Conservation (phyloP, 768 basidiomycete species). For the Mycena maculata region DNA sequence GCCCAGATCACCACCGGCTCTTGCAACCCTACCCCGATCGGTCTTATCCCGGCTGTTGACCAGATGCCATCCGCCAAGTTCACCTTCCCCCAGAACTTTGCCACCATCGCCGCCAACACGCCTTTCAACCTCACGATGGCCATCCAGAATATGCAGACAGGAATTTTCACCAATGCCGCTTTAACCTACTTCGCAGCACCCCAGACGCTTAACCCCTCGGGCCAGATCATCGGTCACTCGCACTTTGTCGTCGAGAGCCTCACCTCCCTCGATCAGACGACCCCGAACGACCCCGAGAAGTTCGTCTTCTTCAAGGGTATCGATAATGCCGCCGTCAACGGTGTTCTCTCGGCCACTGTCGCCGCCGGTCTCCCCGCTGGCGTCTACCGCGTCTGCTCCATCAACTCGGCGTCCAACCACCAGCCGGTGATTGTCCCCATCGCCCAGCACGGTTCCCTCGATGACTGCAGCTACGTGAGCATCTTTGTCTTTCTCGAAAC, state of each 20-base stretch:
- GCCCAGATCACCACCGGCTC: slow-evolving; percentile 61
- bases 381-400: slow-evolving; percentile 66
- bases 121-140: slow-evolving; percentile 14
- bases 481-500: too few relatives aligned
- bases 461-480: slow-evolving; percentile 59
- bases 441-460: slow-evolving; percentile 63
- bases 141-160: background rate
- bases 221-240: slow-evolving; percentile 63
- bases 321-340: slow-evolving; percentile 58
- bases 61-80: slow-evolving; percentile 64
- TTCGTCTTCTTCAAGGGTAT: slow-evolving; percentile 77
- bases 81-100: slow-evolving; percentile 20
- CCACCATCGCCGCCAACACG: slow-evolving; percentile 2
- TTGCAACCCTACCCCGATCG: slow-evolving; percentile 69
- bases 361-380: slow-evolving; percentile 65
- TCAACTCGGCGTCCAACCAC: slow-evolving; percentile 63
- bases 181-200: slow-evolving; percentile 63
- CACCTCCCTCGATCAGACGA: background rate
- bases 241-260: slow-evolving; percentile 56
- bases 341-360: slow-evolving; percentile 46
- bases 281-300: slow-evolving; percentile 37
- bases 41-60: slow-evolving; percentile 60
- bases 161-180: slow-evolving; percentile 61
- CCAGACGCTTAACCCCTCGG: slow-evolving; percentile 56
- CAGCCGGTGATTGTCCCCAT: slow-evolving; percentile 59